A percentile compares a stretch with the other conserved stretches of the same genome.
phyloP scores from a whole-genome alignment of 2,329 filamentous ascomycete genomes.

The Chaetomiaceae sp. region DNA sequence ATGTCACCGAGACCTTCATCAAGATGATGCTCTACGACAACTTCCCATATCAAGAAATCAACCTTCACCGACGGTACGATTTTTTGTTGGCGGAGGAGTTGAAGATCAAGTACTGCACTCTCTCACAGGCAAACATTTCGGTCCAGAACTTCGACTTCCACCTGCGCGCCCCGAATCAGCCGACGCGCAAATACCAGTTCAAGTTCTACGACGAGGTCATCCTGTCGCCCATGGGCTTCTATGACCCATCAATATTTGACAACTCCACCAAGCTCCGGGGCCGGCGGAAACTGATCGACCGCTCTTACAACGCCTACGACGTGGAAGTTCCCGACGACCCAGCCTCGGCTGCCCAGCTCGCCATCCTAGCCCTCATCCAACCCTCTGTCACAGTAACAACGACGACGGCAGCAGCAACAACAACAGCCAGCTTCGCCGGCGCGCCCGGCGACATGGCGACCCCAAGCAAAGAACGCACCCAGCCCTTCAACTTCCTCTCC shows the following conservation, averaged over 20 bases:
- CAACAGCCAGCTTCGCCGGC: constrained; percentile 41
- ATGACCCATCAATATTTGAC: constrained; percentile 83
- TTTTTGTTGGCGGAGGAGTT: constrained; percentile 91
- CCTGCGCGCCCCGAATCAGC: constrained; percentile 78
- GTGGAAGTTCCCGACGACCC: constrained; percentile 84
- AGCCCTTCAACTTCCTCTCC: constrained; percentile 65
- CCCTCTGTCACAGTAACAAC: constrained; percentile 50
- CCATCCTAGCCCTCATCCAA: constrained; percentile 55
- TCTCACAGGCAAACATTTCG: constrained; percentile 84
- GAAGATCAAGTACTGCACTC: constrained; percentile 87
- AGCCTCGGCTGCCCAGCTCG: constrained; percentile 75
- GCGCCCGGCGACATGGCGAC: constrained; percentile 50
- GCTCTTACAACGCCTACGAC: constrained; percentile 92
- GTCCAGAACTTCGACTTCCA: constrained; percentile 89
- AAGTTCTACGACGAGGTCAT: constrained; percentile 97
- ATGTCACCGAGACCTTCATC: constrained; percentile 90
- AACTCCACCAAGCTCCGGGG: constrained; percentile 73
- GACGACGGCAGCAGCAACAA: constrained; percentile 39
- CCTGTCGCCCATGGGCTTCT: constrained; percentile 92
- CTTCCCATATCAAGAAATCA: constrained; percentile 93
- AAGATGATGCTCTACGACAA: constrained; percentile 98
- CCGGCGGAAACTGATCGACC: constrained; percentile 74
- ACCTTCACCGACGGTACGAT: constrained; percentile 83
- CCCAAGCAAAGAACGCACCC: constrained; percentile 58
- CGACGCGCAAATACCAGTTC: constrained; percentile 89